Conservation (phyloP, 768 basidiomycete species). For the Boletus insuetus region DNA sequence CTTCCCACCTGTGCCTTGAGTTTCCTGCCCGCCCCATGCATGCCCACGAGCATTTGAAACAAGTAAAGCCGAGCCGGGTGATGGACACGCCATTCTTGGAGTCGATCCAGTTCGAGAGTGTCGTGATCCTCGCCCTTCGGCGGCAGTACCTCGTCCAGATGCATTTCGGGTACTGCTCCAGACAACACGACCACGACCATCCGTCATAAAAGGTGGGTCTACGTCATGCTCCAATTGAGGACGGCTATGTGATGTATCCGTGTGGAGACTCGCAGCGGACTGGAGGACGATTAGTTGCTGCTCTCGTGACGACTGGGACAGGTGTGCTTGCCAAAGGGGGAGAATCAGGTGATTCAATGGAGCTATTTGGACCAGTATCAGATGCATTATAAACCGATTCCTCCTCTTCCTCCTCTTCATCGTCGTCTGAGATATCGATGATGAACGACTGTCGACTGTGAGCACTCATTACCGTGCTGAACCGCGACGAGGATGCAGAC, state of each 20-base stretch:
- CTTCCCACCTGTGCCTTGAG: conserved; percentile 17
- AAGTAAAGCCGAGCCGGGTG: conserved; percentile 5
- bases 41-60: conserved; percentile 16
- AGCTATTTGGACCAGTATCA: not conserved
- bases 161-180: conserved; percentile 33
- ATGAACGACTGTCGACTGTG: conserved; percentile 27
- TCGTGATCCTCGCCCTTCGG: conserved; percentile 23
- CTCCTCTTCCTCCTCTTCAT: conserved; percentile 27
- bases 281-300: not conserved
- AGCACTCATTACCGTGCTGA: conserved; percentile 24
- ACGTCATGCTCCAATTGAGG: conserved; percentile 32
- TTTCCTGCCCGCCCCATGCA: conserved; percentile 21
- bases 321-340: not conserved
- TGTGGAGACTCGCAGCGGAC: not conserved
- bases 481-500: conserved; percentile 19
- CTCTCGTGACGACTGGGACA: not conserved
- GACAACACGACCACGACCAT: conserved; percentile 62
- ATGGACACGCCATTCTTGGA: conserved; percentile 17
- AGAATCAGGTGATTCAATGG: not conserved
- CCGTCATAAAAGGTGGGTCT: conserved; percentile 58
- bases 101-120: conserved; percentile 21
- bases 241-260: conserved; percentile 6
- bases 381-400: not conserved
- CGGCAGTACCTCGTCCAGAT: conserved; percentile 14
- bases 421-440: conserved; percentile 34